Evolutionary conservation across 768 basidiomycete species (phyloP), one percentile per base, ranked within the genome.

Genomic region (Rhizopogon salebrosus): DNA sequence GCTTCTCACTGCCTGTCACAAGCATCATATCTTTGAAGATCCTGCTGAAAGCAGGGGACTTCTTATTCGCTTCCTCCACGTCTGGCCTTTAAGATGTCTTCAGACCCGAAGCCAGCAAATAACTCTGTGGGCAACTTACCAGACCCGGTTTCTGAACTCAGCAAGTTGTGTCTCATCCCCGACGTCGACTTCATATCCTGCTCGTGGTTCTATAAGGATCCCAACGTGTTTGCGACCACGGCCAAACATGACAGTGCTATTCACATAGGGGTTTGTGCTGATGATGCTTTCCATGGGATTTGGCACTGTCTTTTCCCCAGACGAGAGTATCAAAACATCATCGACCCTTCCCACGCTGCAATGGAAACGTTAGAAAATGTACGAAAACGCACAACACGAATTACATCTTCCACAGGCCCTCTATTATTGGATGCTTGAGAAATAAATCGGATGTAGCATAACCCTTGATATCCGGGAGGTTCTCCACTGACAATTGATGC

Each of bases 21-120:
- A 80, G 39, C 35, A 82, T 75, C 76, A 81, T 77, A 57, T 82
- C 75, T 56, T 75, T 76, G 63, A 75, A 78, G 11, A 78, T 68
- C n/a, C 72, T 65, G 50, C 73, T 75, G 42, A 72, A 76, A 0
- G 67, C 52, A 0, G 77, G 76, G 0, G 71, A 69, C 1, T 59
- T 58, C 18, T 54, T 60, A 57, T 79, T 80, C 3, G 75, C 76
- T 27, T 75, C 69, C 20, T 75, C 75, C 1, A 77, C 68, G 10
- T 62, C 55, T 2, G 62, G 65, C 71, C 72, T 77, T 49, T 8
- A 8, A 36, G 16, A 8, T 7, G 9, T 13, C 16, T 48, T 23
- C 38, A 48, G 40, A 6, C 37, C 22, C 4, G 3, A 29, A 31
- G 8, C 36, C 14, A 35, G 16, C 22, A 18, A 20, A 14, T 4